phyloP scores from a whole-genome alignment of 257 asterid species.

The Solanum arcanum region DNA sequence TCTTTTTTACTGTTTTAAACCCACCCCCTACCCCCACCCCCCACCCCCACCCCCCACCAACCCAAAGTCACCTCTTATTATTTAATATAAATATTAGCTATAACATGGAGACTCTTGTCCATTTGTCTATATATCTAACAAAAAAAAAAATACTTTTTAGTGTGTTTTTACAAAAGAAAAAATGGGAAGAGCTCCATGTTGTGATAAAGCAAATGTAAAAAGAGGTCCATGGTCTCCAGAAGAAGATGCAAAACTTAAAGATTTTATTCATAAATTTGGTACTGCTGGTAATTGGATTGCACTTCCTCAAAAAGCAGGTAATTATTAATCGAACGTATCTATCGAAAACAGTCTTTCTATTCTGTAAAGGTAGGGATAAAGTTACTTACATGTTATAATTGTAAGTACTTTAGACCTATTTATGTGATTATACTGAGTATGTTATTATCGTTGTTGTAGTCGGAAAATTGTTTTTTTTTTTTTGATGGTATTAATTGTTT shows the following conservation, averaged over 20 bases:
- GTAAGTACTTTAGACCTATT: not conserved
- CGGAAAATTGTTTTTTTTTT: not conserved
- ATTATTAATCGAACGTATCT: not conserved
- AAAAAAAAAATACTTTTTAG: not conserved
- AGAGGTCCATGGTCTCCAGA: slow-evolving; percentile 97
- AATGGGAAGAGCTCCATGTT: slow-evolving; percentile 97
- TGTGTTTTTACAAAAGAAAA: not conserved
- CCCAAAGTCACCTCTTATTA: not conserved
- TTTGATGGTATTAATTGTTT: not conserved
- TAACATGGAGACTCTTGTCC: not conserved
- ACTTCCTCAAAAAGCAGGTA: slow-evolving; percentile 86
- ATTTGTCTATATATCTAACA: not conserved
- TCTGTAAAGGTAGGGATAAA: not conserved
- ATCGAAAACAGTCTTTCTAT: not conserved
- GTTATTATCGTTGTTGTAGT: not conserved
- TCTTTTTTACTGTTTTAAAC: slow-evolving; percentile 1
- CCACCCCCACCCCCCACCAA: not conserved
- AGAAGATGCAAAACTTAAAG: slow-evolving; percentile 85
- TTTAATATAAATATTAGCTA: not conserved
- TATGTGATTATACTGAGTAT: not conserved
- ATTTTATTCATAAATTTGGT: slow-evolving; percentile 60
- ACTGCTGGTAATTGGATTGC: slow-evolving; percentile 85
- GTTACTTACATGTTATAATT: not conserved
- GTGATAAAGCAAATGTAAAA: slow-evolving; percentile 89
- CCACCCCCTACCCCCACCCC: too few species aligned